These are phyloP conservation scores for Allium cepa DNA, from an alignment of 106 monocot species.

Conservation along the genomic window DNA sequence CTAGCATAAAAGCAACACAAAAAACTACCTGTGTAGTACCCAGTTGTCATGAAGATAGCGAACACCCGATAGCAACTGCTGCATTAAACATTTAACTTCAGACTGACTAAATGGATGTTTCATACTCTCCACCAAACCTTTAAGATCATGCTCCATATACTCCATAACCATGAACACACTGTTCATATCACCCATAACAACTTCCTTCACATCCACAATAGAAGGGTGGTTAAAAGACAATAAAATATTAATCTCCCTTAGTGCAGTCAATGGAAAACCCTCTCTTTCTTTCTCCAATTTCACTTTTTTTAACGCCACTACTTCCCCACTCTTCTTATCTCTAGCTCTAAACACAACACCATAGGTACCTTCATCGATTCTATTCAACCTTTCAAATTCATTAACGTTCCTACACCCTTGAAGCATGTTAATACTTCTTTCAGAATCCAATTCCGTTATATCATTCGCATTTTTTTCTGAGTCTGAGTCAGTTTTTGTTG, in stretches of 20 bases:
- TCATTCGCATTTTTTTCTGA: slow-evolving; percentile 7
- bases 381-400: slow-evolving; percentile 85
- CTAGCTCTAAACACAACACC: slow-evolving; percentile 85
- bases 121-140: slow-evolving; percentile 80
- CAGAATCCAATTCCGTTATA: slow-evolving; percentile 21
- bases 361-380: slow-evolving; percentile 89
- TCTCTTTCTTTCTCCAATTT: slow-evolving; percentile 94
- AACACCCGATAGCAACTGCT: slow-evolving; percentile 74
- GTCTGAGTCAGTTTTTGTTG: slow-evolving; percentile 17
- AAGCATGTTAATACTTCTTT: slow-evolving; percentile 74
- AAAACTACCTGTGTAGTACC: slow-evolving; percentile 73
- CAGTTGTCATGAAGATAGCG: slow-evolving; percentile 88
- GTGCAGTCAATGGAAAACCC: slow-evolving; percentile 81
- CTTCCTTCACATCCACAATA: slow-evolving; percentile 93
- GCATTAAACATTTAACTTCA: slow-evolving; percentile 90
- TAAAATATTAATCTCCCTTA: slow-evolving; percentile 84
- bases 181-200: slow-evolving; percentile 67
- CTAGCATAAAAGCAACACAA: not conserved
- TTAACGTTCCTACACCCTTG: slow-evolving; percentile 79
- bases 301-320: slow-evolving; percentile 90
- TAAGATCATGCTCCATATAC: slow-evolving; percentile 94
- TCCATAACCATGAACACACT: slow-evolving; percentile 96
- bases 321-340: slow-evolving; percentile 70
- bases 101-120: slow-evolving; percentile 86
- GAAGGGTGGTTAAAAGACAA: slow-evolving; percentile 76